Evolutionary conservation across 805 yeast genomes (phyloP).

Genomic region (Schwanniomyces sp.): DNA sequence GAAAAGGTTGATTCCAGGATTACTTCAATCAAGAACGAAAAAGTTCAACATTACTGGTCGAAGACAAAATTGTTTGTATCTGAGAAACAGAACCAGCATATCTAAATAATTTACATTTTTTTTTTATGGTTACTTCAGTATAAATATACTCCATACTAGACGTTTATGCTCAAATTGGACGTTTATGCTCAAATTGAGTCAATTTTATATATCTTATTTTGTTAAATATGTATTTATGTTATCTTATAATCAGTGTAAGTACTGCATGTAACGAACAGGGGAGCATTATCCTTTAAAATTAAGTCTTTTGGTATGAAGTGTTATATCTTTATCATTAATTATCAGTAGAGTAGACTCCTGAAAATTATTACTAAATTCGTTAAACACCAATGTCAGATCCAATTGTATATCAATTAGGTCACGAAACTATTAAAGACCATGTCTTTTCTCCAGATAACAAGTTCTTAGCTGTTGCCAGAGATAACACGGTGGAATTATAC

Average conservation of each 20-base stretch:
- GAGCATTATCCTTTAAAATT: not conserved
- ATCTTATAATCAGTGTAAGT: not conserved
- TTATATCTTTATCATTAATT: not conserved
- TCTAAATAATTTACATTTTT: not conserved
- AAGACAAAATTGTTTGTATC: constrained; percentile 29
- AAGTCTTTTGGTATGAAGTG: not conserved
- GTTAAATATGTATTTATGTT: not conserved
- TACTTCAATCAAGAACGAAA: constrained; percentile 43
- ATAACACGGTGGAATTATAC: constrained; percentile 73
- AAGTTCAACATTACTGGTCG: constrained; percentile 38
- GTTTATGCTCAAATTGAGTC: not conserved
- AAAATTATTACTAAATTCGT: not conserved
- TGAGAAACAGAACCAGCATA: constrained; percentile 18
- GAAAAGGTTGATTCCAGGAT: constrained; percentile 44
- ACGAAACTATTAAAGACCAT: constrained; percentile 87
- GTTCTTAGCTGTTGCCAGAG: constrained; percentile 79
- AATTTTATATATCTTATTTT: not conserved
- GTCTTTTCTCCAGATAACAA: constrained; percentile 70
- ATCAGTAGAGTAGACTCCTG: constrained; percentile 17
- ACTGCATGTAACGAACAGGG: not conserved
- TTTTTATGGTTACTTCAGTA: not conserved
- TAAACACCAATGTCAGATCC: constrained; percentile 26
- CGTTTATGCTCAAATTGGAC: not conserved
- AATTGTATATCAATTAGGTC: constrained; percentile 64
- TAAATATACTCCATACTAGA: not conserved